Conservation (phyloP, 208 protist genomes). For the Kentomonas sorsogonicus region DNA sequence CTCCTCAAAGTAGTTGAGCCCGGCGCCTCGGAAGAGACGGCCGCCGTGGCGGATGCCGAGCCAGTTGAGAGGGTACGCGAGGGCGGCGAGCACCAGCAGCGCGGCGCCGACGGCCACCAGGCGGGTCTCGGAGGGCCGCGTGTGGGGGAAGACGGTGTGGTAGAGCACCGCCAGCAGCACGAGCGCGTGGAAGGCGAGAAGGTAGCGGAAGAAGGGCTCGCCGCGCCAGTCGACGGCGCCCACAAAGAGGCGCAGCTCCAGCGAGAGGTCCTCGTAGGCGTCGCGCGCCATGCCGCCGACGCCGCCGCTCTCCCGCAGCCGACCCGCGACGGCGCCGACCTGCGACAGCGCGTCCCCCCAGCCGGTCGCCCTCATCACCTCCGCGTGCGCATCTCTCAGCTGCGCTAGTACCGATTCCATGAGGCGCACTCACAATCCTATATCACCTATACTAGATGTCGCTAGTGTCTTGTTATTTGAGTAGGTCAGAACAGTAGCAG, state of each 20-base stretch:
- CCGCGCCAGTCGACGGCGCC: conserved; percentile 60
- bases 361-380: conserved; percentile 20
- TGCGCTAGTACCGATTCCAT: not conserved
- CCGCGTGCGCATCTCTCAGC: conserved; percentile 23
- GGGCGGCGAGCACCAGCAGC: conserved; percentile 29
- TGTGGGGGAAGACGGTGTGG: conserved; percentile 18
- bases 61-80: conserved; percentile 29
- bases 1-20: conserved; percentile 76
- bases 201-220: conserved; percentile 68
- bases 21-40: conserved; percentile 33
- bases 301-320: not conserved
- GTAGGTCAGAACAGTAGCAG: not conserved
- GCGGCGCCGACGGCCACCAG: conserved; percentile 27
- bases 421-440: not conserved
- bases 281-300: too few species aligned
- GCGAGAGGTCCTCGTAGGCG: too few species aligned
- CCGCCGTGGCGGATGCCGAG: conserved; percentile 23
- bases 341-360: conserved; percentile 8
- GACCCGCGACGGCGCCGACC: not conserved
- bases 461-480: too few species aligned
- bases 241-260: too few species aligned
- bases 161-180: conserved; percentile 23
- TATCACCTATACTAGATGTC: not conserved
- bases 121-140: conserved; percentile 30
- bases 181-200: conserved; percentile 42